Evolutionary conservation across 2,329 filamentous ascomycete species (phyloP).

Genomic region (Rutstroemia sp.): DNA sequence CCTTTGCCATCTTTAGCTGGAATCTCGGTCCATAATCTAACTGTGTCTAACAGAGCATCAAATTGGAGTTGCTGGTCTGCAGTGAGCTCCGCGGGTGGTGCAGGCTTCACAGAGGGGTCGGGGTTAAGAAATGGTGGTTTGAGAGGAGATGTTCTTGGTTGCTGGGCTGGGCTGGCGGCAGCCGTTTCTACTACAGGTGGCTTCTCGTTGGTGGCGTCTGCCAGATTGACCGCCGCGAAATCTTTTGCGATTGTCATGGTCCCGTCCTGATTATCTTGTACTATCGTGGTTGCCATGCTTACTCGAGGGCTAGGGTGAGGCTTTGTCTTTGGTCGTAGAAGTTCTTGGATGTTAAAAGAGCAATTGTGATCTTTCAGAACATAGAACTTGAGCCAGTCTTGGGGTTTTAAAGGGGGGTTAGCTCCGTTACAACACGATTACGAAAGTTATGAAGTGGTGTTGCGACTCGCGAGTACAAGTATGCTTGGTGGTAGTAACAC

Average conservation of each 20-base stretch:
- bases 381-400: too few species aligned
- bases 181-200: neutral
- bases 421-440: neutral
- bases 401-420: too few species aligned
- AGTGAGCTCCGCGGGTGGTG: conserved; percentile 55
- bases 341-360: too few species aligned
- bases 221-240: conserved; percentile 4
- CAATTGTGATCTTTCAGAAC: too few species aligned
- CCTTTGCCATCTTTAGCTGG: conserved; percentile 51
- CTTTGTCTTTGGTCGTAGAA: too few species aligned
- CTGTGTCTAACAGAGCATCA: conserved; percentile 62
- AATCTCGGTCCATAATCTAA: conserved; percentile 63
- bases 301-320: too few species aligned
- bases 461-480: too few species aligned
- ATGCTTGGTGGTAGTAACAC: too few species aligned
- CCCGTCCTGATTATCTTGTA: neutral
- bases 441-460: neutral
- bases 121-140: conserved; percentile 32
- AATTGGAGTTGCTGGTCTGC: conserved; percentile 79
- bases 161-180: neutral
- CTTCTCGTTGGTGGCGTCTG: neutral
- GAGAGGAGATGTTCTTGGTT: conserved; percentile 22
- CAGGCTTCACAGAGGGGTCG: conserved; percentile 25
- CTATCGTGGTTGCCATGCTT: too few species aligned
- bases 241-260: conserved; percentile 4